Evolutionary conservation across 129 eudicot genomes (phyloP).

Genomic region (Silybum marianum): DNA sequence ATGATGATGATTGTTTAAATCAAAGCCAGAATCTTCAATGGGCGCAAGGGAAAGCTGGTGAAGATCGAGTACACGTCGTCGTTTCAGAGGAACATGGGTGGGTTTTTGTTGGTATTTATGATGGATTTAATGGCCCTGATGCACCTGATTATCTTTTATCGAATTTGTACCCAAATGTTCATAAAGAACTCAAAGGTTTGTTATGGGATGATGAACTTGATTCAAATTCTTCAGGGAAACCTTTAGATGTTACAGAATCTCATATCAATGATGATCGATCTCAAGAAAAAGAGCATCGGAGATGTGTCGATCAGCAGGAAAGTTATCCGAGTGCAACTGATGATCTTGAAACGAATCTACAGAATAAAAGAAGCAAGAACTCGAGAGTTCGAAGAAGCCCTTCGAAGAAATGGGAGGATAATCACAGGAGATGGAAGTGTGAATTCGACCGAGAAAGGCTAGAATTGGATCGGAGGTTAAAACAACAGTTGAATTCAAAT

Average conservation of each 20-base stretch:
- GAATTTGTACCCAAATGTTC: constrained; percentile 79
- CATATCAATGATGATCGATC: constrained; percentile 1
- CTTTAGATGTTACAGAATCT: background rate
- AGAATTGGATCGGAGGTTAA: constrained; percentile 85
- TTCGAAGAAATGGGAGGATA: constrained; percentile 86
- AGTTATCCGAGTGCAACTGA: constrained; percentile 42
- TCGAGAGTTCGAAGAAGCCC: constrained; percentile 48
- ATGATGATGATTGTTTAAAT: constrained; percentile 60
- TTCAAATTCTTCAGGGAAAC: background rate
- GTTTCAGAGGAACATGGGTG: constrained; percentile 97
- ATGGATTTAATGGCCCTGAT: constrained; percentile 98
- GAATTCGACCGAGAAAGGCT: constrained; percentile 85
- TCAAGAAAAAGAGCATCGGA: background rate
- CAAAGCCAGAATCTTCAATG: constrained; percentile 83
- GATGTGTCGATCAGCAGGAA: constrained; percentile 49
- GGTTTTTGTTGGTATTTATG: constrained; percentile 98
- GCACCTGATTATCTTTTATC: constrained; percentile 92
- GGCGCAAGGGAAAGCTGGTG: constrained; percentile 99
- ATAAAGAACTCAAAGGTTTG: constrained; percentile 85
- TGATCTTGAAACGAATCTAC: constrained; percentile 39
- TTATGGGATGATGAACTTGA: constrained; percentile 83
- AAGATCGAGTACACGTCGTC: constrained; percentile 96
- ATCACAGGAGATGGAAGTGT: constrained; percentile 89
- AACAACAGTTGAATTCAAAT: constrained; percentile 54
- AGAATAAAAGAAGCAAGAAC: constrained; percentile 46